Evolutionary conservation across 805 yeast genomes (phyloP), one percentile per base, ranked within the genome.

Genomic region (Saccharomyces jurei): DNA sequence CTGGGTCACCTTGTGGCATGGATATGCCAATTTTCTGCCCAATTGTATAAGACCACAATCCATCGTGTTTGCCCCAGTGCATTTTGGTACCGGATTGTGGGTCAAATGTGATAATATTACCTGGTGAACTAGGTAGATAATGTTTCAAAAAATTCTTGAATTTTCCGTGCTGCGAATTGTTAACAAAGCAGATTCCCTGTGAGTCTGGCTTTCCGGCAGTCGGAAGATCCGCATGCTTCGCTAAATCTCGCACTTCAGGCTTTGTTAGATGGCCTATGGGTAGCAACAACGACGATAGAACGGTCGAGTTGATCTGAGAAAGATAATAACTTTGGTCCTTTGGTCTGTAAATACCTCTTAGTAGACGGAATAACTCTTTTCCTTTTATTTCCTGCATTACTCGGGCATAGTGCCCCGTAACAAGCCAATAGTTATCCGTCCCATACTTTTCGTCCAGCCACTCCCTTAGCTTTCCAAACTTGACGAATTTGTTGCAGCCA

Each of bases 291-390:
- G 77, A 74, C 0, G 71, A 54, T 30, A 90, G 59, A 0, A 77
- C 75, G 0, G 64, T 41, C 0, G 81, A 76, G 6, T 68, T 55
- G 5, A 92, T 79, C 49, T 85, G 86, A 8, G 96, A 85, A 17
- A 94, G 71, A 68, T 92, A 94, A 65, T 89, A 92, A 55, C 96
- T 87, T 70, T 94, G 99, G 69, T 94, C 99, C 64, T 94, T 94
- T 5, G 68, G 71, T 41, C 63, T 69, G 59, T 84, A 82, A 27
- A 65, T 71, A 0, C 89, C 86, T 52, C 90, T 71, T 46, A 86
- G 64, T 9, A 90, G 65, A 54, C 81, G 83, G 25, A 36, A 36
- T 17, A 21, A 17, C 4, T 17, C 22, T 36, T 21, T 36, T 25
- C 58, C 54, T 26, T 75, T 70, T 0, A 69, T 70, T 1, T 72